A percentile compares a stretch with the other conserved stretches of the same genome.
Evolutionary conservation across 2,329 filamentous ascomycete genomes (phyloP).

Genomic region (Amauroascus niger): DNA sequence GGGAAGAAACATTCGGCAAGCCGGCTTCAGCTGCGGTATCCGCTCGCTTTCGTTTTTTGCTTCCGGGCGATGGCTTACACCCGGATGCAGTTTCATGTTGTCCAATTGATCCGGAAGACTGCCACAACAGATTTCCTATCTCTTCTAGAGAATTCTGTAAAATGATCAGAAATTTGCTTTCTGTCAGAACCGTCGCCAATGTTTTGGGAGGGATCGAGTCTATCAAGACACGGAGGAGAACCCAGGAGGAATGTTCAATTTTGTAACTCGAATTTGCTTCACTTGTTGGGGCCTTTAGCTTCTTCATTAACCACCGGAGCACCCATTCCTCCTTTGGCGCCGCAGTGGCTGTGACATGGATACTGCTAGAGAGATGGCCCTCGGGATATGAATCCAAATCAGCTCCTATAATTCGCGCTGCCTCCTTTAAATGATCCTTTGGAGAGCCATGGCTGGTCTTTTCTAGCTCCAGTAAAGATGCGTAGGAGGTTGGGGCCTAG

Average conservation of each 20-base stretch:
- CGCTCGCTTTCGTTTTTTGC: slow-evolving; percentile 33
- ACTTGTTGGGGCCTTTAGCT: slow-evolving; percentile 39
- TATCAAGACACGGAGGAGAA: slow-evolving; percentile 54
- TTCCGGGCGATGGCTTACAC: slow-evolving; percentile 17
- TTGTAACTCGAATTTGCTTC: slow-evolving; percentile 34
- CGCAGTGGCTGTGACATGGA: slow-evolving; percentile 14
- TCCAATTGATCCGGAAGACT: not conserved
- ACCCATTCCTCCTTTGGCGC: slow-evolving; percentile 55
- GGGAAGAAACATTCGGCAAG: not conserved
- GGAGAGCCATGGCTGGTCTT: slow-evolving; percentile 33
- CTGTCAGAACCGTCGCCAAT: slow-evolving; percentile 60
- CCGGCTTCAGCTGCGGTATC: slow-evolving; percentile 9
- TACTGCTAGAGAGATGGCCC: not conserved
- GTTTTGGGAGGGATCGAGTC: slow-evolving; percentile 61
- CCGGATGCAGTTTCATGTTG: slow-evolving; percentile 17
- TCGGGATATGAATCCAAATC: slow-evolving; percentile 23
- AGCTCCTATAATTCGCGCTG: slow-evolving; percentile 36
- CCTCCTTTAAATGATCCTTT: slow-evolving; percentile 32
- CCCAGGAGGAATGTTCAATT: slow-evolving; percentile 39
- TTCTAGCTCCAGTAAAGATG: slow-evolving; percentile 38
- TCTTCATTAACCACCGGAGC: slow-evolving; percentile 56
- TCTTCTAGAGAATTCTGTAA: slow-evolving; percentile 59
- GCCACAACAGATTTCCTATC: not conserved
- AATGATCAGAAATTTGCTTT: slow-evolving; percentile 57
- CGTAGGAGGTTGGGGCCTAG: slow-evolving; percentile 34